Percentiles rank a stretch among this genome's conserved stretches.
These are phyloP conservation scores for Angomonas ambiguus DNA, from an alignment of 208 protist species.

Conservation along the genomic window DNA sequence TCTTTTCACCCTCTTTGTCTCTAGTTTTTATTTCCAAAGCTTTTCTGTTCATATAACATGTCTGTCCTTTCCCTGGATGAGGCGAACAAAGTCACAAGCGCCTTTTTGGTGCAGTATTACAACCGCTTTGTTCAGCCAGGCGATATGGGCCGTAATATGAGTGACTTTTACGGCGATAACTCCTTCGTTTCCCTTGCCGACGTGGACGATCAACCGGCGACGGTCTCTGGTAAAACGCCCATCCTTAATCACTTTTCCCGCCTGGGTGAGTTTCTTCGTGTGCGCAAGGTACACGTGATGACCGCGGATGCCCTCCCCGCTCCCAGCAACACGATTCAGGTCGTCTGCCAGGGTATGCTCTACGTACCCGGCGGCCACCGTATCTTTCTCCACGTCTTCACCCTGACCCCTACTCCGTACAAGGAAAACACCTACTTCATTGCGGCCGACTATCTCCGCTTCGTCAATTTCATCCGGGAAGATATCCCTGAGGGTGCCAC, in stretches of 20 bases:
- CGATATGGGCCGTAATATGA: constrained; percentile 30
- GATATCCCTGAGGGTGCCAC: constrained; percentile 56
- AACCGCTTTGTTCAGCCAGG: constrained; percentile 60
- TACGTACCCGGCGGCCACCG: constrained; percentile 51
- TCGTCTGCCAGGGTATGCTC: constrained; percentile 72
- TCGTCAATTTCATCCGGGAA: constrained; percentile 62
- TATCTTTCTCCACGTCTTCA: constrained; percentile 72
- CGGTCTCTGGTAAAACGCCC: constrained; percentile 41
- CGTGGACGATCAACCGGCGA: constrained; percentile 37
- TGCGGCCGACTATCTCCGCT: constrained; percentile 74
- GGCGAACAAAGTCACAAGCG: constrained; percentile 47
- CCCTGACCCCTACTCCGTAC: constrained; percentile 69
- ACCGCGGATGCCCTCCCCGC: constrained; percentile 69
- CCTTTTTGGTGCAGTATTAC: constrained; percentile 80
- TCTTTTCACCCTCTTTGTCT: constrained; percentile 11
- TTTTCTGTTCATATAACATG: background rate
- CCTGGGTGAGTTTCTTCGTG: constrained; percentile 43
- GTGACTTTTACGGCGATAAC: constrained; percentile 65
- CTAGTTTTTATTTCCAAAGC: background rate
- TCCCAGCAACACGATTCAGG: constrained; percentile 51
- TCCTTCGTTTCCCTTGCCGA: constrained; percentile 56
- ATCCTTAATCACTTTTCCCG: constrained; percentile 48
- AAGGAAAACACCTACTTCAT: constrained; percentile 81
- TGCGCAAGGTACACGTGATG: constrained; percentile 77
- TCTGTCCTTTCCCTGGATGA: constrained; percentile 38